Evolutionary conservation across 495 filamentous ascomycete genomes (phyloP).

Genomic region (Wilcoxina mikolae): DNA sequence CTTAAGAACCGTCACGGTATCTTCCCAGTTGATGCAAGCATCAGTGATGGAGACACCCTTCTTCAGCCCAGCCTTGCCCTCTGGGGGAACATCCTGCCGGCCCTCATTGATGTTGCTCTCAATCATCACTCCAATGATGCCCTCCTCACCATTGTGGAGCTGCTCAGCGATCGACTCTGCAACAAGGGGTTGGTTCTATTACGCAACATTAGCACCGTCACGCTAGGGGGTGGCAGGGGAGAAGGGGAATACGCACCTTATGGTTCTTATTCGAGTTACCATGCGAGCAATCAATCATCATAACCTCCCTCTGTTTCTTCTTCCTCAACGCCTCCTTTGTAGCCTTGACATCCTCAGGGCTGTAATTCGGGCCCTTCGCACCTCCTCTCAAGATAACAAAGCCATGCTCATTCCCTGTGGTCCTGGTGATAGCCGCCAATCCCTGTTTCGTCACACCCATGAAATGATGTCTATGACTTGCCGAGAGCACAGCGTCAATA

Average conservation of each 20-base stretch:
- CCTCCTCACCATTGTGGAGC: slow-evolving; percentile 69
- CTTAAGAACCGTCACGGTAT: slow-evolving; percentile 71
- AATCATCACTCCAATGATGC: slow-evolving; percentile 94
- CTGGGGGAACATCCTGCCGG: slow-evolving; percentile 69
- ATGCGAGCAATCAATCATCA: slow-evolving; percentile 98
- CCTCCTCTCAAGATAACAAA: slow-evolving; percentile 93
- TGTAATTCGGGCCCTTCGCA: slow-evolving; percentile 86
- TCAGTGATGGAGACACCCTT: slow-evolving; percentile 96
- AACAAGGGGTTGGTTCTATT: slow-evolving; percentile 77
- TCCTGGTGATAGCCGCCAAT: slow-evolving; percentile 85
- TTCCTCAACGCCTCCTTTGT: slow-evolving; percentile 67
- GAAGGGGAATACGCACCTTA: slow-evolving; percentile 10
- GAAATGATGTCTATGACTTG: slow-evolving; percentile 86
- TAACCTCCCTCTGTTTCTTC: slow-evolving; percentile 73
- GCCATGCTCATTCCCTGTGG: slow-evolving; percentile 84
- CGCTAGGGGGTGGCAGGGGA: neutral
- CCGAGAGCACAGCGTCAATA: slow-evolving; percentile 88
- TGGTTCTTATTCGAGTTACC: slow-evolving; percentile 51
- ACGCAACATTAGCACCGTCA: neutral
- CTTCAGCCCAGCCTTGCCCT: slow-evolving; percentile 58
- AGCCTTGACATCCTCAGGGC: slow-evolving; percentile 60
- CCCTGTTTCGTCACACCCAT: slow-evolving; percentile 99
- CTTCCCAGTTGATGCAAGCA: slow-evolving; percentile 91
- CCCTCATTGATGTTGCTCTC: slow-evolving; percentile 96
- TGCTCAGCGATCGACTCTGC: slow-evolving; percentile 70